Base-by-base conservation (phyloP, 495 filamentous ascomycete genomes). In the Melanomma pulvis-pyrius region DNA sequence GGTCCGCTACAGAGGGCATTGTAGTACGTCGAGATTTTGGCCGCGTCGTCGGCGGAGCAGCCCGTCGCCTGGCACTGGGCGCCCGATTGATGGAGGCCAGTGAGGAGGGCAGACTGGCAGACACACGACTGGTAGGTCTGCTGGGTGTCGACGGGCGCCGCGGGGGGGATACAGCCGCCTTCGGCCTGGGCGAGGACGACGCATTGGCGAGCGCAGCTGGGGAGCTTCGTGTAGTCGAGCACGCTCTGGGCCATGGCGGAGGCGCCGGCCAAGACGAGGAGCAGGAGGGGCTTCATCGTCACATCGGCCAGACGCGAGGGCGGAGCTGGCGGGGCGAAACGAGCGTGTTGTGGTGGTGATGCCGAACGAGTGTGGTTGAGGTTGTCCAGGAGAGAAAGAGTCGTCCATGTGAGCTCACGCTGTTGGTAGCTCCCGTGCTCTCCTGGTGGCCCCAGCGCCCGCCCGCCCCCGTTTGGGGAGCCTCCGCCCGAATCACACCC, bases 81-180 rank as follows among this genome's bases (percentile, higher is more conserved):
- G 51, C 75, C 74, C 67, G 81, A 82, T 25, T 68, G 68, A 47
- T 83, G 73, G 24, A 85, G 74, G 9, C 70, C 62, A 15, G 72
- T 73, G 12, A 86, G 75, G 39, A 74, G 70, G 12, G 74, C 60
- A 13, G 80, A 83, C 64, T 81, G 76, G 74, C 85, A 87, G 76
- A 87, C 84, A 69, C 85, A 87, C 25, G 78, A 78, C 59, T 81
- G 76, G 71, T 82, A 83, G 64, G 71, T 76, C 21, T 72, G 68
- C 61, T 70, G 62, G 51, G 76, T 63, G 55, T 70, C 73, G 21
- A 73, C 72, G 8, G 72, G 65, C 12, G 76, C 67, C 71, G 65
- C 63, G 9, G 77, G 76, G 36, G 79, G 77, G 15, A 79, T 62
- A 65, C 85, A 87, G 32, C 70, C 74, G 24, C 57, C 60, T 60